phyloP scores from a whole-genome alignment of 768 basidiomycete genomes.

The Floccularia luteovirens region DNA sequence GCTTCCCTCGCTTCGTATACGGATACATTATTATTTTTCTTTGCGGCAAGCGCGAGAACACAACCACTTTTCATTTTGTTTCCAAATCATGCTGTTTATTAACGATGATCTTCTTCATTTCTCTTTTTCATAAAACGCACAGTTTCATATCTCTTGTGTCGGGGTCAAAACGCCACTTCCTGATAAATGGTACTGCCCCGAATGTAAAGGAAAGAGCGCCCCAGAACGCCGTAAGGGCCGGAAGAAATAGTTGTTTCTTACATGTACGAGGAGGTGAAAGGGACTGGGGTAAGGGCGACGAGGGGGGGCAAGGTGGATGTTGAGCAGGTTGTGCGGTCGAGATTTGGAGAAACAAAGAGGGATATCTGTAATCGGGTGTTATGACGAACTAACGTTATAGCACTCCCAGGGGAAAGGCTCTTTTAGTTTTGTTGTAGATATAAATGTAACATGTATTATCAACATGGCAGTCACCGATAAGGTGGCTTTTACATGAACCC shows the following conservation, averaged over 20 bases:
- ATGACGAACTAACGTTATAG: too few relatives aligned
- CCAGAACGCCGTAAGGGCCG: slow-evolving; percentile 28
- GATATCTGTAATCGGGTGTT: too few relatives aligned
- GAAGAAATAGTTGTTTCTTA: slow-evolving; percentile 19
- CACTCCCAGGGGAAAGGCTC: too few relatives aligned
- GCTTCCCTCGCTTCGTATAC: background rate
- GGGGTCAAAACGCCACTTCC: slow-evolving; percentile 37
- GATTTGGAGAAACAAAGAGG: too few relatives aligned
- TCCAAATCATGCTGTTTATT: background rate
- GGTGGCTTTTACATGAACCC: too few relatives aligned
- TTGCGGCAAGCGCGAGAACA: background rate
- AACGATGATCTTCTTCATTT: background rate
- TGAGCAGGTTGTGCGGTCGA: too few relatives aligned
- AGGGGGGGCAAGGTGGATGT: too few relatives aligned
- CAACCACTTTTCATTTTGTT: background rate
- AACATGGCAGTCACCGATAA: too few relatives aligned
- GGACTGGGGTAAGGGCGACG: background rate
- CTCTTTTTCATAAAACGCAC: background rate
- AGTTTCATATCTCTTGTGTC: slow-evolving; percentile 61
- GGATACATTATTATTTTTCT: background rate
- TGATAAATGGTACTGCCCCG: slow-evolving; percentile 52
- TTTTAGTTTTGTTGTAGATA: too few relatives aligned
- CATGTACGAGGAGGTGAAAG: background rate
- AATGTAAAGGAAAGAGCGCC: slow-evolving; percentile 32
- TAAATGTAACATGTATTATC: too few relatives aligned